These are phyloP conservation scores for Rubia tinctorum DNA, from an alignment of 305 asterid genomes.

Conservation along the genomic window DNA sequence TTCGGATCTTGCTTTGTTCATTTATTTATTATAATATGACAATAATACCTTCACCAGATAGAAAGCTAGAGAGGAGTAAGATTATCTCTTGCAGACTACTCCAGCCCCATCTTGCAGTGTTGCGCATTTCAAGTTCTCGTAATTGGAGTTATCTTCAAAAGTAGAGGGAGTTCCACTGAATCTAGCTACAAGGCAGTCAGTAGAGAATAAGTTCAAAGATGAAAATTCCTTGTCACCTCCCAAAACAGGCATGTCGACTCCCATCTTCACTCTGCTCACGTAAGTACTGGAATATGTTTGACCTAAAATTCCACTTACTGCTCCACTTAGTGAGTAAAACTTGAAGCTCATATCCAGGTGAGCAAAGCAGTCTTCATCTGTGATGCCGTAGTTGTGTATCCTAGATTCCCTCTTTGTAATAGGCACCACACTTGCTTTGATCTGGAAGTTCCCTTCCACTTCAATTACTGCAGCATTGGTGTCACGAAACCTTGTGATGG, in stretches of 20 bases:
- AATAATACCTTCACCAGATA: not conserved
- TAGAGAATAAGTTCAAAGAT: conserved; percentile 50
- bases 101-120: conserved; percentile 56
- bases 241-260: conserved; percentile 75
- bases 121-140: conserved; percentile 48
- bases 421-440: conserved; percentile 63
- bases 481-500: conserved; percentile 40
- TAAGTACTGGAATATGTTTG: conserved; percentile 64
- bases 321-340: conserved; percentile 56
- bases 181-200: conserved; percentile 65
- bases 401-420: conserved; percentile 55
- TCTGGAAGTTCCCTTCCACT: conserved; percentile 65
- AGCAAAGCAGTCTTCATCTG: conserved; percentile 70
- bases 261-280: conserved; percentile 72
- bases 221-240: conserved; percentile 68
- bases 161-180: conserved; percentile 36
- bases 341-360: conserved; percentile 81
- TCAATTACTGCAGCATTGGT: conserved; percentile 51
- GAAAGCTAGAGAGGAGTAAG: not conserved
- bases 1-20: conserved; percentile 14
- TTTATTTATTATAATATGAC: not conserved
- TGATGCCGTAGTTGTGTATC: conserved; percentile 63
- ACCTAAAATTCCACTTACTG: conserved; percentile 70
- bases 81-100: conserved; percentile 63
- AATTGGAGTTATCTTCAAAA: conserved; percentile 19